These are phyloP conservation scores for Yarrowia osloensis DNA, from an alignment of 805 yeast genomes.

Conservation along the genomic window DNA sequence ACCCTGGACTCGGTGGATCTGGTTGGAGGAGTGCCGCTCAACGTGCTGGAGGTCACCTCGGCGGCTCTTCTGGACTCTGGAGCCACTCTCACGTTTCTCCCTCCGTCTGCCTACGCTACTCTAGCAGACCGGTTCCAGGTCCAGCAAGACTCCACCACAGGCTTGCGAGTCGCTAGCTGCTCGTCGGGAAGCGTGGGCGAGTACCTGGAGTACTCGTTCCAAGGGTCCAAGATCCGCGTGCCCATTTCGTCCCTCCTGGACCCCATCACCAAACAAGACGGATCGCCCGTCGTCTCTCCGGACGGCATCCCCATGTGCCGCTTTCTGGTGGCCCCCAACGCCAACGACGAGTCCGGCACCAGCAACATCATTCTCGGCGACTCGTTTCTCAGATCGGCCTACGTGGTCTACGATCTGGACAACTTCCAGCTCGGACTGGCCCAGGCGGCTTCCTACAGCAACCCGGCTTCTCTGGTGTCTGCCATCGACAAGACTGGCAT, in stretches of 20 bases:
- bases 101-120: conserved; percentile 37
- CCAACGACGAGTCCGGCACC: background rate
- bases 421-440: conserved; percentile 58
- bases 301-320: conserved; percentile 28
- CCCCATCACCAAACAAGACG: conserved; percentile 31
- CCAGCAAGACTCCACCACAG: background rate
- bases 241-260: conserved; percentile 69
- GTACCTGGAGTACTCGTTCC: conserved; percentile 85
- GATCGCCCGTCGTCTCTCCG: background rate
- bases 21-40: conserved; percentile 21
- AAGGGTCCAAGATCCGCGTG: conserved; percentile 86
- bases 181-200: conserved; percentile 53
- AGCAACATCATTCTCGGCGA: conserved; percentile 50
- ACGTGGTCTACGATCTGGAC: conserved; percentile 67
- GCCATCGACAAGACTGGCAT: conserved; percentile 7
- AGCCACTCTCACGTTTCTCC: conserved; percentile 54
- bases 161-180: conserved; percentile 29
- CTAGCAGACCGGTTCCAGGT: conserved; percentile 3
- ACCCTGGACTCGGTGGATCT: conserved; percentile 31
- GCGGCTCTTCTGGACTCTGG: conserved; percentile 55
- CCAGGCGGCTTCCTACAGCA: conserved; percentile 43
- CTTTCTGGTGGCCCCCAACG: conserved; percentile 33
- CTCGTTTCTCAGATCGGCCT: conserved; percentile 62
- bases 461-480: conserved; percentile 41
- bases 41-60: conserved; percentile 32